These are phyloP conservation scores for Jamesozyma jinghongensis DNA, from an alignment of 805 yeast species.

Conservation along the genomic window DNA sequence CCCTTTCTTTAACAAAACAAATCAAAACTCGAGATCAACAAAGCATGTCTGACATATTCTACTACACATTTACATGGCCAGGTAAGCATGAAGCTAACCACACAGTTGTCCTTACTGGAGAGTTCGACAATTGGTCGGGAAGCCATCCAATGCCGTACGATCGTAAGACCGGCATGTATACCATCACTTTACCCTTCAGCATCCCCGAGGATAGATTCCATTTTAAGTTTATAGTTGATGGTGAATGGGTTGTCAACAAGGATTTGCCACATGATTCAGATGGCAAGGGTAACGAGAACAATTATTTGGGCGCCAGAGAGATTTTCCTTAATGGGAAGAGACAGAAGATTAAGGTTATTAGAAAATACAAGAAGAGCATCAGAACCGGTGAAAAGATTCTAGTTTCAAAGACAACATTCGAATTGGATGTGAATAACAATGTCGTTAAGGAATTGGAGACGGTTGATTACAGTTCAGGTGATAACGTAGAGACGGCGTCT, in stretches of 20 bases:
- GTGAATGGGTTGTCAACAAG: constrained; percentile 44
- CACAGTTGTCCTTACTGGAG: constrained; percentile 57
- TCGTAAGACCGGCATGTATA: constrained; percentile 41
- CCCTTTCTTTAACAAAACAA: no score
- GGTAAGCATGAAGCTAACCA: constrained; percentile 19
- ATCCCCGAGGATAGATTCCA: constrained; percentile 28
- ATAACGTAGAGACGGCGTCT: not conserved
- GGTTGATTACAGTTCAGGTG: not conserved
- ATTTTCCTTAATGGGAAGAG: constrained; percentile 10
- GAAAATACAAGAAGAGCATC: constrained; percentile 33
- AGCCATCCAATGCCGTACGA: constrained; percentile 15
- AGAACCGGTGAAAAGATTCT: constrained; percentile 34
- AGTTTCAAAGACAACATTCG: constrained; percentile 26
- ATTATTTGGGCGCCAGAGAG: constrained; percentile 22
- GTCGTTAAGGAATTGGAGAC: constrained; percentile 2
- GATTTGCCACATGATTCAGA: constrained; percentile 33
- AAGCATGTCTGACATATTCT: not conserved
- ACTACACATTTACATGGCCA: constrained; percentile 33
- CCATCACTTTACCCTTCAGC: not conserved
- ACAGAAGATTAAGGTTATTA: constrained; percentile 29
- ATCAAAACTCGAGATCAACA: no score
- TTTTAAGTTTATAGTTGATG: constrained; percentile 59
- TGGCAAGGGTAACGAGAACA: constrained; percentile 36
- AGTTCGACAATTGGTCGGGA: constrained; percentile 58
- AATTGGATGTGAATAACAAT: constrained; percentile 9